These are phyloP conservation scores for Aspergillus sp. DNA, from an alignment of 2,329 filamentous ascomycete genomes.

Conservation along the genomic window DNA sequence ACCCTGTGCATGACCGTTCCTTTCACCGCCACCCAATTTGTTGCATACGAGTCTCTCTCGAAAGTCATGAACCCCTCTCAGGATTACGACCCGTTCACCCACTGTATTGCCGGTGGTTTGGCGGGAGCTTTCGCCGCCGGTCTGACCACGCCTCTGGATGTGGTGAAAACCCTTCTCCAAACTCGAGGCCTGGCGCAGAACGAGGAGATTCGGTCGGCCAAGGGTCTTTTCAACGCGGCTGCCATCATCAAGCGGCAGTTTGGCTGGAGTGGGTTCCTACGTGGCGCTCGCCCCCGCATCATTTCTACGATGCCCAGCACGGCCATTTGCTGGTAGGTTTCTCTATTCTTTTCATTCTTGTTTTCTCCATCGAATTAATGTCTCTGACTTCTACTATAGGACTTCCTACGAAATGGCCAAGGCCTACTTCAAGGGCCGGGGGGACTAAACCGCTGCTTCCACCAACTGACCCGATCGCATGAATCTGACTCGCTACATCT, in stretches of 20 bases:
- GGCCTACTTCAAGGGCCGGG: slow-evolving; percentile 60
- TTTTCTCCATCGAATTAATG: slow-evolving; percentile 3
- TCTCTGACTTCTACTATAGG: slow-evolving; percentile 36
- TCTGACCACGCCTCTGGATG: slow-evolving; percentile 92
- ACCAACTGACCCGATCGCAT: slow-evolving; percentile 13
- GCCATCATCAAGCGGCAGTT: slow-evolving; percentile 79
- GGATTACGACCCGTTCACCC: slow-evolving; percentile 84
- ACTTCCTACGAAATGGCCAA: slow-evolving; percentile 68
- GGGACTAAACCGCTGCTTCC: slow-evolving; percentile 16
- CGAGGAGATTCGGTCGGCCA: slow-evolving; percentile 78
- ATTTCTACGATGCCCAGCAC: slow-evolving; percentile 98
- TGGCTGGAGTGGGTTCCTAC: slow-evolving; percentile 84
- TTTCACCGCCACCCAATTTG: slow-evolving; percentile 95
- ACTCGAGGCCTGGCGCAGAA: slow-evolving; percentile 84
- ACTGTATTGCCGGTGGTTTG: slow-evolving; percentile 87
- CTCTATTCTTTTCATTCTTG: background rate
- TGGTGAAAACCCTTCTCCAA: slow-evolving; percentile 96
- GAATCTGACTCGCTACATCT: slow-evolving; percentile 10
- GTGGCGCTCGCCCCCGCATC: slow-evolving; percentile 84
- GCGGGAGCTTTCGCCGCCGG: slow-evolving; percentile 92
- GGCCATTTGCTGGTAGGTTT: slow-evolving; percentile 92
- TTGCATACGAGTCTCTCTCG: slow-evolving; percentile 95
- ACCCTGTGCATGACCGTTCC: slow-evolving; percentile 98
- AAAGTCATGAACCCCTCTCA: slow-evolving; percentile 83
- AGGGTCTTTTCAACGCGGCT: slow-evolving; percentile 75